Base-by-base conservation (phyloP, 2,329 filamentous ascomycete species). In the Didymella sp. region DNA sequence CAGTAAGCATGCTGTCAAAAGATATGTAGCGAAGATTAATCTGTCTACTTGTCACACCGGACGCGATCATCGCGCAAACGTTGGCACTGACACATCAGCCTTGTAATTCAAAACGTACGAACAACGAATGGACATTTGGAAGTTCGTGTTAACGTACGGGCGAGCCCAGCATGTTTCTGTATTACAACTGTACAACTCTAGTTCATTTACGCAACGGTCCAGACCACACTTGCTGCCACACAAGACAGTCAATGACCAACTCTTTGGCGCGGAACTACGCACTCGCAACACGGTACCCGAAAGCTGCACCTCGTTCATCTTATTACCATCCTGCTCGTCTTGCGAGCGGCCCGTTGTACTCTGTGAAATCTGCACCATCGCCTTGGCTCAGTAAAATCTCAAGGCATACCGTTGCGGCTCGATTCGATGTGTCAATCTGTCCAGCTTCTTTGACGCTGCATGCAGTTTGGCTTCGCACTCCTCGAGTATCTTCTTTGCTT, bases 391-490 rank as follows among this genome's bases (percentile, higher is more conserved):
- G 21, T 17, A 37, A 7, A 4, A 22, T 12, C 11, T 15, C 3
- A 9, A 4, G 8, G 3, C n/a, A 19, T 31, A 31, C 15, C 22
- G n/a, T 30, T 12, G 24, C 21, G 17, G 9, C 27, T 24, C 19
- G 11, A 28, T 6, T 11, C n/a, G 4, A 6, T 12, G 44, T 22
- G 45, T 50, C 12, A 21, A 42, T n/a, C 15, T 41, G 4, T 33
- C 24, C 1, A 56, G 21, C 4, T 27, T 28, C n/a, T 35, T 41
- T 5, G 40, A 22, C 3, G 52, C 52, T 19, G 15, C 41, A 2
- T 50, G 27, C n/a, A 50, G 6, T 25, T 56, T 56, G 4, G 40
- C 52, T 35, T 56, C 52, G 31, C 46, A 31, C 12, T 46, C 46
- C 15, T 56, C 25, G 2, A 56, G 25, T 11, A 25, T 31, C 22